A percentile compares a stretch with the other conserved stretches of the same genome.
These are phyloP conservation scores for Periconia sp. DNA, from an alignment of 2,329 filamentous ascomycete genomes.

Conservation along the genomic window DNA sequence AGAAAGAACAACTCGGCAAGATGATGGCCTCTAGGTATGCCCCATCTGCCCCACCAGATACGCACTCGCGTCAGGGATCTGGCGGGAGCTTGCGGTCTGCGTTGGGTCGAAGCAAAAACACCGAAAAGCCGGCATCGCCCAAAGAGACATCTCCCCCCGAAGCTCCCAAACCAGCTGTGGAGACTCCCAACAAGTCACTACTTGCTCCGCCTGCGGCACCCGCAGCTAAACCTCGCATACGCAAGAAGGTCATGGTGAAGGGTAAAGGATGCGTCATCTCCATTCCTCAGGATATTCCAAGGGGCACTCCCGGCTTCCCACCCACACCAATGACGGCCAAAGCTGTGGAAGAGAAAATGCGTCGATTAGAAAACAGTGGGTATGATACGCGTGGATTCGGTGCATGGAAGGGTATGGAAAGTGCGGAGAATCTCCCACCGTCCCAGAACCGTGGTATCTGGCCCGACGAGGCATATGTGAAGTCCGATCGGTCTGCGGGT, in stretches of 20 bases:
- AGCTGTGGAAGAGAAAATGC: conserved; percentile 64
- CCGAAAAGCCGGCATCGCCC: conserved; percentile 23
- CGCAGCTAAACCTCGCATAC: conserved; percentile 38
- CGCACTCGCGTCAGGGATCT: conserved; percentile 37
- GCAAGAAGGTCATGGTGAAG: conserved; percentile 49
- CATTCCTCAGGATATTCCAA: conserved; percentile 46
- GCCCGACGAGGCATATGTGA: conserved; percentile 64
- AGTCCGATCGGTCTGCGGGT: conserved; percentile 55
- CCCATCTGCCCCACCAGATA: conserved; percentile 29
- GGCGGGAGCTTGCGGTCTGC: conserved; percentile 19
- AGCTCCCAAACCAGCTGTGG: conserved; percentile 20
- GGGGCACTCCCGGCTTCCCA: conserved; percentile 45
- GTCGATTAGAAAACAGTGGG: conserved; percentile 68
- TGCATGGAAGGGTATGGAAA: conserved; percentile 53
- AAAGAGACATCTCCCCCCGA: conserved; percentile 17
- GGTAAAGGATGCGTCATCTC: conserved; percentile 50
- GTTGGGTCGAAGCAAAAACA: conserved; percentile 17
- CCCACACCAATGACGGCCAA: conserved; percentile 48
- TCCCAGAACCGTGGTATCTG: conserved; percentile 68
- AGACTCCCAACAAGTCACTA: conserved; percentile 18
- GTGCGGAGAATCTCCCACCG: conserved; percentile 14
- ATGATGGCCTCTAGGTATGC: conserved; percentile 46
- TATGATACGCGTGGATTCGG: conserved; percentile 72
- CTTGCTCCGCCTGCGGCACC: conserved; percentile 18
- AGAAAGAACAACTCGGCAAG: conserved; percentile 43